A percentile compares a stretch with the other conserved stretches of the same genome.
Evolutionary conservation across 495 filamentous ascomycete species (phyloP).

Genomic region (Xylaria longipes): DNA sequence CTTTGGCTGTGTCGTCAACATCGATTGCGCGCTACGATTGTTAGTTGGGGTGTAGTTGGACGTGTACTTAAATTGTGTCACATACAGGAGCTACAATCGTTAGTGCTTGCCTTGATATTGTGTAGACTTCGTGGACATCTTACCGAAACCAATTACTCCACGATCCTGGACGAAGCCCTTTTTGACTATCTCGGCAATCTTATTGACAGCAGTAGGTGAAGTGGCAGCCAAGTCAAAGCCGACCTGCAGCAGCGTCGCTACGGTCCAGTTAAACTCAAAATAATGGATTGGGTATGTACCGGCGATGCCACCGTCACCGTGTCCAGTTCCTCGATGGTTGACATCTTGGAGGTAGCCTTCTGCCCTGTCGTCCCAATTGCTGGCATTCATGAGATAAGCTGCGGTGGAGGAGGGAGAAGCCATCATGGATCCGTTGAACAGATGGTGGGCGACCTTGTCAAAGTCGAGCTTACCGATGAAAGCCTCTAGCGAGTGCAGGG

Average conservation of each 20-base stretch:
- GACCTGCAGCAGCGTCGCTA: slow-evolving; percentile 23
- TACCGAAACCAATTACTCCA: slow-evolving; percentile 29
- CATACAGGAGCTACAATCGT: no score
- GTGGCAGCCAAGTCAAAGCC: slow-evolving; percentile 24
- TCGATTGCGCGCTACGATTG: slow-evolving; percentile 31
- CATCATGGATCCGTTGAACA: slow-evolving; percentile 49
- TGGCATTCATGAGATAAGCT: slow-evolving; percentile 44
- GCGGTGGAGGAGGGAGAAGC: slow-evolving; percentile 52
- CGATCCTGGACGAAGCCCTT: slow-evolving; percentile 6
- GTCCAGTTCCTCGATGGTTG: no score
- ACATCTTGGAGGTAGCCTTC: no score
- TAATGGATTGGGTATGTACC: slow-evolving; percentile 40
- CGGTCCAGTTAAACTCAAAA: slow-evolving; percentile 46
- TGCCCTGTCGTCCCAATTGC: no score
- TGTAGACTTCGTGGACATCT: slow-evolving; percentile 1
- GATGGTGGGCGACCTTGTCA: slow-evolving; percentile 49
- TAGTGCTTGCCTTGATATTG: no score
- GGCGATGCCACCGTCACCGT: no score
- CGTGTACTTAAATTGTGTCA: no score
- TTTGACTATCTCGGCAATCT: slow-evolving; percentile 22
- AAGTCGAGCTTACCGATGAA: slow-evolving; percentile 50
- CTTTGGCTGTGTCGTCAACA: slow-evolving; percentile 56
- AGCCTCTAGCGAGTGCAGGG: slow-evolving; percentile 54
- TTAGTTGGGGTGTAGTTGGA: no score
- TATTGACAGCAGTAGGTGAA: slow-evolving; percentile 27